Evolutionary conservation across 805 yeast genomes (phyloP).

Genomic region (Phaffomyces antillensis): DNA sequence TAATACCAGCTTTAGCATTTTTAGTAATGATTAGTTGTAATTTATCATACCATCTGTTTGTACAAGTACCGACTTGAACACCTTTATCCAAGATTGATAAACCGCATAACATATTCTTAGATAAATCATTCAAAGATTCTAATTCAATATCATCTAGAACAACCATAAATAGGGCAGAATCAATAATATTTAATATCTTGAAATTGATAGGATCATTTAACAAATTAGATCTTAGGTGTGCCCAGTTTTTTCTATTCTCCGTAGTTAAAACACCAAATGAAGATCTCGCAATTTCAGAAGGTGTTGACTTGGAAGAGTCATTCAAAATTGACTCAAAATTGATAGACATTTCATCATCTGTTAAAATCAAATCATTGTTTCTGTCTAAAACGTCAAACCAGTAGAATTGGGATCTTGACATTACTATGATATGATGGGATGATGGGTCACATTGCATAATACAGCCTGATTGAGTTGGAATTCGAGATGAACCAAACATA

Average conservation of each 20-base stretch:
- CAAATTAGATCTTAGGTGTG: slow-evolving; percentile 54
- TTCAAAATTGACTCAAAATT: slow-evolving; percentile 70
- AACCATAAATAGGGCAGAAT: slow-evolving; percentile 73
- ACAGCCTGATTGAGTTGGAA: slow-evolving; percentile 79
- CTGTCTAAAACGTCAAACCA: slow-evolving; percentile 90
- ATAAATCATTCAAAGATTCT: slow-evolving; percentile 51
- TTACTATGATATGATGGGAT: slow-evolving; percentile 74
- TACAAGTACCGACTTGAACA: slow-evolving; percentile 88
- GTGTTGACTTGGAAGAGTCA: slow-evolving; percentile 51
- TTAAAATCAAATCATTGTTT: slow-evolving; percentile 60
- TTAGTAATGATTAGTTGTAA: slow-evolving; percentile 79
- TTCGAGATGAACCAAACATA: slow-evolving; percentile 80
- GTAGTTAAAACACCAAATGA: slow-evolving; percentile 89
- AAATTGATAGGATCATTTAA: slow-evolving; percentile 45
- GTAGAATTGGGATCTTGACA: slow-evolving; percentile 82
- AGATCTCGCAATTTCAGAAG: slow-evolving; percentile 63
- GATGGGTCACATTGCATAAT: slow-evolving; percentile 73
- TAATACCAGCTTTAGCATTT: slow-evolving; percentile 88
- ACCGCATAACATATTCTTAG: slow-evolving; percentile 86
- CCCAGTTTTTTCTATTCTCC: slow-evolving; percentile 86
- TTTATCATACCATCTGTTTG: slow-evolving; percentile 93
- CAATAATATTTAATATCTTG: slow-evolving; percentile 69
- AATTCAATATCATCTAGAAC: slow-evolving; percentile 77
- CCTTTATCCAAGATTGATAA: slow-evolving; percentile 72
- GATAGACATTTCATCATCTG: slow-evolving; percentile 67